These are phyloP conservation scores for Berberis thunbergii DNA, from an alignment of 164 flowering plant genomes.

Conservation along the genomic window DNA sequence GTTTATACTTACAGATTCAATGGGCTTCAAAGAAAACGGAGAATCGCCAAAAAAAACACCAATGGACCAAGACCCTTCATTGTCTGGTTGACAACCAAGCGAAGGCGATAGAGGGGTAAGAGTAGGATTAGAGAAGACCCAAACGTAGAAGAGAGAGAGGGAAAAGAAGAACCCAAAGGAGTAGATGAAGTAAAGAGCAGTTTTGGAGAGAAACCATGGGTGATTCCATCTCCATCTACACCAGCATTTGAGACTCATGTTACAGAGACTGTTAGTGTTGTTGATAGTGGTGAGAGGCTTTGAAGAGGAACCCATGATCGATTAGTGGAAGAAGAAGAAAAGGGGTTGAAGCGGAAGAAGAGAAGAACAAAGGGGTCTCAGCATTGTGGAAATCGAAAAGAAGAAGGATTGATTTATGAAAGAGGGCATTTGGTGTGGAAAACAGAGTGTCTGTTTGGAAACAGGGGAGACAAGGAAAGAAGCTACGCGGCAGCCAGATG, in stretches of 20 bases:
- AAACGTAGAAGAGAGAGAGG: constrained; percentile 38
- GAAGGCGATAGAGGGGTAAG: constrained; percentile 9
- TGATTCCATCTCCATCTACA: constrained; percentile 37
- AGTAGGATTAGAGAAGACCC: constrained; percentile 21
- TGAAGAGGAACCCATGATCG: too few relatives aligned
- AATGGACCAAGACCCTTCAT: constrained; percentile 87
- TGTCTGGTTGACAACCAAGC: constrained; percentile 62
- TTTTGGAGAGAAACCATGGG: constrained; percentile 22
- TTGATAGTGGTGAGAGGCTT: too few relatives aligned
- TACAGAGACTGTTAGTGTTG: constrained; percentile 15
- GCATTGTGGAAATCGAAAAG: too few relatives aligned
- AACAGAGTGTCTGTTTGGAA: too few relatives aligned
- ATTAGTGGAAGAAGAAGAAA: too few relatives aligned
- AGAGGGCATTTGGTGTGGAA: too few relatives aligned
- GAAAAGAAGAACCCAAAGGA: constrained; percentile 35
- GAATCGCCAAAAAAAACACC: constrained; percentile 81
- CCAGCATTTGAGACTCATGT: constrained; percentile 37
- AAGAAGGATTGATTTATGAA: too few relatives aligned
- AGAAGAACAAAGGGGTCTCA: too few relatives aligned
- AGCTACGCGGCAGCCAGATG: too few relatives aligned
- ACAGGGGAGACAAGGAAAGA: too few relatives aligned
- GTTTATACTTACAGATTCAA: constrained; percentile 46
- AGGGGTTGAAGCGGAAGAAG: too few relatives aligned
- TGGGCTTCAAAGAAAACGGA: constrained; percentile 67
- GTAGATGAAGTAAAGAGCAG: constrained; percentile 28